Conservation (phyloP, 1,139 yeast species). For the Trichomonascaceae sp. region DNA sequence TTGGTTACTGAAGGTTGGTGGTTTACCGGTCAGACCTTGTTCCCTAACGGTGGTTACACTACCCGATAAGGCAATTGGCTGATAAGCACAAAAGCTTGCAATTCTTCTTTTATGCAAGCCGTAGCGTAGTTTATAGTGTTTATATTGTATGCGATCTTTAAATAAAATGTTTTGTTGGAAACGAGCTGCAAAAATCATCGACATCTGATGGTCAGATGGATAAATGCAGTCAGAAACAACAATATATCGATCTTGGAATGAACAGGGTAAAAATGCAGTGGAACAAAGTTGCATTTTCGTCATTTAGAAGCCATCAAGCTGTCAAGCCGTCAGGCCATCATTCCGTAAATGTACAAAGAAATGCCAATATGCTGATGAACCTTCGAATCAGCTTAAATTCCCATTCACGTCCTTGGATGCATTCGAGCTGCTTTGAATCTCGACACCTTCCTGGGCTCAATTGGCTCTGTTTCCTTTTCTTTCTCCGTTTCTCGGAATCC, state of each 20-base stretch:
- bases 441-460: constrained; percentile 63
- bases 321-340: no score
- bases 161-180: constrained; percentile 7
- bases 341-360: background rate
- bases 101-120: background rate
- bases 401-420: background rate
- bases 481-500: constrained; percentile 44
- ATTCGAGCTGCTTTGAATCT: constrained; percentile 58
- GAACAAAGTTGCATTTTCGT: background rate
- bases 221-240: background rate
- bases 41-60: constrained; percentile 60
- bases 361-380: background rate
- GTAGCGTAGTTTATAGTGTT: background rate
- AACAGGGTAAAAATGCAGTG: background rate
- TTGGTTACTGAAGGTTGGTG: constrained; percentile 61
- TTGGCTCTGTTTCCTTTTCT: constrained; percentile 60
- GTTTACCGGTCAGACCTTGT: constrained; percentile 66
- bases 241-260: constrained; percentile 3
- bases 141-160: background rate
- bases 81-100: background rate
- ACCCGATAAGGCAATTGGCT: constrained; percentile 32
- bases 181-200: constrained; percentile 1
- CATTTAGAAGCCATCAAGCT: background rate
- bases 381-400: no score
- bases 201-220: background rate